Base-by-base conservation (phyloP, 768 basidiomycete genomes). In the Boletus subparvulus region DNA sequence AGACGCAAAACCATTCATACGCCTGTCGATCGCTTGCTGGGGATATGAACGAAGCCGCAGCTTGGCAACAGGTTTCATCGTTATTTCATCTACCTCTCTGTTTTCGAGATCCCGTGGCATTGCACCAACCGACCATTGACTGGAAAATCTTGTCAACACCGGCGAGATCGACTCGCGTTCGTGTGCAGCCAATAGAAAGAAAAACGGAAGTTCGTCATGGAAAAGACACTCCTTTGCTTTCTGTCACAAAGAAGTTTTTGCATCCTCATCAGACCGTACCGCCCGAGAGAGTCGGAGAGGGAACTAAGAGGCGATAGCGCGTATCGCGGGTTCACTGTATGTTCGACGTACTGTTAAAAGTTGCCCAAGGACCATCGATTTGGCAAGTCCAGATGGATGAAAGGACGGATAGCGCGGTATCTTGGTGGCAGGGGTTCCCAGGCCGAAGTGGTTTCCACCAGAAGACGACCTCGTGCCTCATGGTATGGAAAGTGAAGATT, bases 31-130 rank as follows among this genome's bases (percentile, higher is more conserved):
- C 59, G 56, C 55, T 19, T 48, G 50, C 58, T 28, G 53, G 61
- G 61, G 64, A 63, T 57, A 66, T 50, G 53, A 55, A 61, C 41
- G 49, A 61, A 56, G 54, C 46, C 33, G 50, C 43, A 41, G 47
- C 43, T 35, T 58, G 39, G 47, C 16, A 39, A 66, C 63, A 54
- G 66, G 61, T 74, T 73, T 61, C 68, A 71, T 52, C 52, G 60
- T 59, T 73, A 71, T 62, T 65, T 69, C 61, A 72, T 65, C 55
- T 12, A 56, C 17, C 47, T 61, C n/a, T 61, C 59, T 16, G 54
- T 74, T 55, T 55, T 61, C 70, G 53, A 69, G 68, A 57, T 69
- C 70, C 65, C 66, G 60, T 66, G 61, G 69, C 65, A 24, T 59
- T 63, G 40, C 19, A 64, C 66, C 37, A 49, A 28, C 40, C 16